A percentile compares a stretch with the other conserved stretches of the same genome.
Evolutionary conservation across 495 filamentous ascomycete genomes (phyloP).

Genomic region (Mycothermus thermophilus): DNA sequence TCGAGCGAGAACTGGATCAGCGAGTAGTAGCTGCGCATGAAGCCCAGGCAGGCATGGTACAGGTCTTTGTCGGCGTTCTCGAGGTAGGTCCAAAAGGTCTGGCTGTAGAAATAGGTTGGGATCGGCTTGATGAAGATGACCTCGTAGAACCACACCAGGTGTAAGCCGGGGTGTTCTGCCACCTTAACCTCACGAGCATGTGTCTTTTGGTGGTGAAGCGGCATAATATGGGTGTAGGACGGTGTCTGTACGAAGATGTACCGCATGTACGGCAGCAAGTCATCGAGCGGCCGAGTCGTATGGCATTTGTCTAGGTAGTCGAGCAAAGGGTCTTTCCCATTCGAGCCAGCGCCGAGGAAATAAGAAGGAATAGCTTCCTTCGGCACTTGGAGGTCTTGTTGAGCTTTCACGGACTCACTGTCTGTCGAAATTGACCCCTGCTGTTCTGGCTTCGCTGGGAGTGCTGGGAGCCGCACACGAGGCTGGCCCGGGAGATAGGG

Average conservation of each 20-base stretch:
- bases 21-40: slow-evolving; percentile 22
- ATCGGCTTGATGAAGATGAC: slow-evolving; percentile 45
- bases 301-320: slow-evolving; percentile 9
- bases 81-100: slow-evolving; percentile 32
- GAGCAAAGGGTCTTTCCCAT: slow-evolving; percentile 1
- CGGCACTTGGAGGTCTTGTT: too few species aligned
- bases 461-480: slow-evolving; percentile 7
- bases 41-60: slow-evolving; percentile 16
- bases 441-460: not conserved
- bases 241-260: slow-evolving; percentile 22
- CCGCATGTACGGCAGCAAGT: slow-evolving; percentile 14
- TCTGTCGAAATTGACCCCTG: not conserved
- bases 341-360: too few species aligned
- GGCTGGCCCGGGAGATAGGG: slow-evolving; percentile 17
- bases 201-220: slow-evolving; percentile 15
- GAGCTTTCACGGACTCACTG: too few species aligned
- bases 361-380: too few species aligned
- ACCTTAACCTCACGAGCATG: slow-evolving; percentile 15
- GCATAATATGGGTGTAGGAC: slow-evolving; percentile 15
- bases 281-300: slow-evolving; percentile 8
- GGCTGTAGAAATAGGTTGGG: slow-evolving; percentile 34
- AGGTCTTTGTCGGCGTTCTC: slow-evolving; percentile 7
- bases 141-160: slow-evolving; percentile 42
- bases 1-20: slow-evolving; percentile 28
- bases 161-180: slow-evolving; percentile 34